Conservation (phyloP, 805 yeast species). For the Monosporozyma siamensis region DNA sequence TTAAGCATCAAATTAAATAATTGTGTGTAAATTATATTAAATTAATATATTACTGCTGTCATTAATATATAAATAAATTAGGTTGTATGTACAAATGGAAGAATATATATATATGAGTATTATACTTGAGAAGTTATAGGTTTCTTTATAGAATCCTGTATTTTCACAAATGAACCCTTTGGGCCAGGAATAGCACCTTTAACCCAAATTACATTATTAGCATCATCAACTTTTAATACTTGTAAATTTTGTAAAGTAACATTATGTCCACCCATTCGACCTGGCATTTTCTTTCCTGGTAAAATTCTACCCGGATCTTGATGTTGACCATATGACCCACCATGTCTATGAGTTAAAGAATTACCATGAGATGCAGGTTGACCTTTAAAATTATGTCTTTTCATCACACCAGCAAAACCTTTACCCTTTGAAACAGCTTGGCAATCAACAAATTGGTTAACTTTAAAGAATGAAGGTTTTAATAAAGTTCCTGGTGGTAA, state of each 20-base stretch:
- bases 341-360: constrained; percentile 84
- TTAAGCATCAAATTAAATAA: constrained; percentile 7
- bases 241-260: constrained; percentile 68
- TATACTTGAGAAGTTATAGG: neutral
- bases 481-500: constrained; percentile 71
- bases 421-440: constrained; percentile 81
- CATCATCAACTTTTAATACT: constrained; percentile 73
- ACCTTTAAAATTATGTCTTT: constrained; percentile 84
- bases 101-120: neutral
- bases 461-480: constrained; percentile 72
- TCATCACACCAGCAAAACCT: constrained; percentile 98
- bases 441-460: constrained; percentile 78
- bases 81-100: neutral
- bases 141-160: constrained; percentile 68
- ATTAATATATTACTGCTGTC: too few relatives aligned
- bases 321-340: constrained; percentile 95
- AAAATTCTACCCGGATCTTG: constrained; percentile 93
- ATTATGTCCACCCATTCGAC: constrained; percentile 79
- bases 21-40: too few relatives aligned
- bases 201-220: constrained; percentile 68
- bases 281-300: constrained; percentile 98
- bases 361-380: constrained; percentile 93
- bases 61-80: too few relatives aligned
- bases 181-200: constrained; percentile 93
- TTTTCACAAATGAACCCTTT: constrained; percentile 58